These are phyloP conservation scores for Juglanconis juglandina DNA, from an alignment of 2,329 filamentous ascomycete genomes.

Conservation along the genomic window DNA sequence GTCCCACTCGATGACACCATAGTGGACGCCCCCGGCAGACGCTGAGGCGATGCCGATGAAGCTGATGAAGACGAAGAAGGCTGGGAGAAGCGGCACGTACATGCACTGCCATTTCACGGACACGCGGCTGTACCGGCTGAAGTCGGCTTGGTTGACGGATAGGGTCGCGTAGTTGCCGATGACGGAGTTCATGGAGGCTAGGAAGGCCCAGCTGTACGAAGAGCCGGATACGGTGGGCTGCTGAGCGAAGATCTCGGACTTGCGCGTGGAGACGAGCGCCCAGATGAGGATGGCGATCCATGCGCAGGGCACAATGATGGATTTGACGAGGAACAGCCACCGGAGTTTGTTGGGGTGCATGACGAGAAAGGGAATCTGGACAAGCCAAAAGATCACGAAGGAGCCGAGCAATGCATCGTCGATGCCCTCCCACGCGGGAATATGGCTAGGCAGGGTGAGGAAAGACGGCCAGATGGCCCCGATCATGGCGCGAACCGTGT, in stretches of 20 bases:
- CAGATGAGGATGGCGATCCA: conserved; percentile 23
- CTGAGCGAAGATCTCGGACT: conserved; percentile 20
- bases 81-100: conserved; percentile 28
- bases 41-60: conserved; percentile 42
- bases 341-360: conserved; percentile 28
- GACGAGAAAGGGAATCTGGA: conserved; percentile 27
- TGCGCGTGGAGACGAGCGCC: conserved; percentile 20
- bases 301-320: conserved; percentile 19
- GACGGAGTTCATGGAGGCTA: conserved; percentile 23
- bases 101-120: conserved; percentile 11
- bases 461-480: conserved; percentile 39
- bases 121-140: conserved; percentile 11
- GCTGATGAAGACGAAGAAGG: conserved; percentile 40
- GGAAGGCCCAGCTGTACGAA: conserved; percentile 19
- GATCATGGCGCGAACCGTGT: conserved; percentile 12
- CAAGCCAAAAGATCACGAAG: conserved; percentile 26
- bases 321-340: conserved; percentile 24
- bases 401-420: conserved; percentile 24
- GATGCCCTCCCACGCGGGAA: conserved; percentile 35
- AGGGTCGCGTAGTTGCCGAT: conserved; percentile 19
- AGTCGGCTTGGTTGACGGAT: conserved; percentile 18
- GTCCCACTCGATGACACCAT: conserved; percentile 41
- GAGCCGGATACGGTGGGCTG: conserved; percentile 19
- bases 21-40: conserved; percentile 36
- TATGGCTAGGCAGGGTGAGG: conserved; percentile 36